Conservation (phyloP, 352 stramenopile genomes). For the Globisporangium splendens region DNA sequence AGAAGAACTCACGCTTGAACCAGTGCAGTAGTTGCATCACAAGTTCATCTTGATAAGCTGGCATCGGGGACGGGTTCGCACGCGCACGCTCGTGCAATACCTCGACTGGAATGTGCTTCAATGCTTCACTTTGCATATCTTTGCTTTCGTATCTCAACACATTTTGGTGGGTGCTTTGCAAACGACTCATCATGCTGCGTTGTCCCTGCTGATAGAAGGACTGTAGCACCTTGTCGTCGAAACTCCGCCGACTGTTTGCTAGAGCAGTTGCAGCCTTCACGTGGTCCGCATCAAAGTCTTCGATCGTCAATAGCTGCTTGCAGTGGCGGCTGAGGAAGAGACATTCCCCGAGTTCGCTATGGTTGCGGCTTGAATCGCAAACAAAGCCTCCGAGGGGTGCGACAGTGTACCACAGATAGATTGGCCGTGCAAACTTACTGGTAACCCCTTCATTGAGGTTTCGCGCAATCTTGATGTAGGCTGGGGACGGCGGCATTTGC, state of each 20-base stretch:
- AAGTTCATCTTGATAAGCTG: slow-evolving; percentile 61
- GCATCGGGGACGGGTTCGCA: slow-evolving; percentile 43
- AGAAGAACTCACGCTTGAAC: slow-evolving; percentile 91
- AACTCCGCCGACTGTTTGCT: slow-evolving; percentile 11
- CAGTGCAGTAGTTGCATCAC: slow-evolving; percentile 76
- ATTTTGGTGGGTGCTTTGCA: slow-evolving; percentile 48
- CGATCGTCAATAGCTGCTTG: slow-evolving; percentile 4
- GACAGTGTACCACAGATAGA: slow-evolving; percentile 61
- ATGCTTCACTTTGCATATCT: slow-evolving; percentile 59
- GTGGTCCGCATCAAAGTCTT: slow-evolving; percentile 24
- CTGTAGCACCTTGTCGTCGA: slow-evolving; percentile 34
- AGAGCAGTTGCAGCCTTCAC: slow-evolving; percentile 17
- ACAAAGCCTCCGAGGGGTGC: slow-evolving; percentile 52
- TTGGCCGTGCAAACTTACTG: slow-evolving; percentile 16
- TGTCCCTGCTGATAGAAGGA: slow-evolving; percentile 47
- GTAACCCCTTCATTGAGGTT: slow-evolving; percentile 50
- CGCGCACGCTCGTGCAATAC: slow-evolving; percentile 61
- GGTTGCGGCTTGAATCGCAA: slow-evolving; percentile 34
- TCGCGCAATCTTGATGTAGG: slow-evolving; percentile 46
- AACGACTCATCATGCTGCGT: slow-evolving; percentile 34
- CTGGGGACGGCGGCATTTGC: slow-evolving; percentile 12
- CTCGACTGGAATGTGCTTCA: slow-evolving; percentile 63
- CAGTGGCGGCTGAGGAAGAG: slow-evolving; percentile 53
- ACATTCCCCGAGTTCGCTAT: slow-evolving; percentile 68
- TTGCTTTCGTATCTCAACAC: slow-evolving; percentile 63